Percentiles rank a stretch among this genome's conserved stretches.
Conservation (phyloP, 179 eudicot species). For the Monotropa hypopitys region DNA sequence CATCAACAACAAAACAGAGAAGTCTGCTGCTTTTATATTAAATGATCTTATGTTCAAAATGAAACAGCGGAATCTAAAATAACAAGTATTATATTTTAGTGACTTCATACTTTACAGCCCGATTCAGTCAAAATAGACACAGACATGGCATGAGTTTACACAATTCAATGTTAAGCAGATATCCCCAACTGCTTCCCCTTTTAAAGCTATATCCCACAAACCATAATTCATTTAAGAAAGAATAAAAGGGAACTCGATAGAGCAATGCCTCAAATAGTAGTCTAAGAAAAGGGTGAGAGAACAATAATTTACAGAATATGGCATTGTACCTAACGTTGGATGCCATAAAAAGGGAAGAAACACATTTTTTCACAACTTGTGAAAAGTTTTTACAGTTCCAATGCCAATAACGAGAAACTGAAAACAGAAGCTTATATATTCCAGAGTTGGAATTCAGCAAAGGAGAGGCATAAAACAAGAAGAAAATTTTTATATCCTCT, state of each 20-base stretch:
- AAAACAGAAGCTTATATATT: too few species aligned
- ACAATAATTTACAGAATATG: neutral
- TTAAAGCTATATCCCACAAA: too few species aligned
- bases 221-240: neutral
- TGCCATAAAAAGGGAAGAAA: neutral
- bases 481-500: too few species aligned
- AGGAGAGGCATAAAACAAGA: too few species aligned
- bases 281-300: neutral
- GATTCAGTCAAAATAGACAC: neutral
- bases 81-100: neutral
- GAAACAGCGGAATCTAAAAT: neutral
- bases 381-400: neutral
- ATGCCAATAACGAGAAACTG: neutral
- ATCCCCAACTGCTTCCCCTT: neutral
- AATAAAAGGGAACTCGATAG: neutral
- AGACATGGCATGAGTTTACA: neutral
- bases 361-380: neutral
- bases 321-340: neutral
- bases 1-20: neutral
- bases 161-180: neutral
- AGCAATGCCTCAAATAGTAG: neutral
- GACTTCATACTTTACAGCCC: neutral
- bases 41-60: neutral
- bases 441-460: too few species aligned
- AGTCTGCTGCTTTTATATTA: neutral